Conservation (phyloP, 2,329 filamentous ascomycete species). For the Teratosphaeria epicoccoides region DNA sequence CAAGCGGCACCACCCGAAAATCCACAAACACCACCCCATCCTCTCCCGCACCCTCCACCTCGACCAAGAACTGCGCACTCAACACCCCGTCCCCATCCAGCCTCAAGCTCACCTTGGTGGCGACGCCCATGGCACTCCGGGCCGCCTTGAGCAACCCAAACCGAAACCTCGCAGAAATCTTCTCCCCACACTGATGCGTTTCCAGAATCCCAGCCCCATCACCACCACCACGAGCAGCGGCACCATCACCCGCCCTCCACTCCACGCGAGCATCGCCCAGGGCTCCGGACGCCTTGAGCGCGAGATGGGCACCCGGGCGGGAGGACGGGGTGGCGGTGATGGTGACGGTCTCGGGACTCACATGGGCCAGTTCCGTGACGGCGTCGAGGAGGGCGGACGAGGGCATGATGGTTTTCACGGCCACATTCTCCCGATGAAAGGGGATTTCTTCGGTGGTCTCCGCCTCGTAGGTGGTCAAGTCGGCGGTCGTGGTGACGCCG, state of each 20-base stretch:
- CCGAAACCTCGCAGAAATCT: conserved; percentile 63
- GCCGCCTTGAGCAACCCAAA: conserved; percentile 80
- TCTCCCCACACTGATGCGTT: conserved; percentile 55
- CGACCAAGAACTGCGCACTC: conserved; percentile 93
- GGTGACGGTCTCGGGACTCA: conserved; percentile 48
- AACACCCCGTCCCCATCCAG: conserved; percentile 83
- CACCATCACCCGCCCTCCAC: conserved; percentile 32
- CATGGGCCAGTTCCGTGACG: conserved; percentile 55
- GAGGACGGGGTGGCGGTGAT: conserved; percentile 36
- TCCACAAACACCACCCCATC: conserved; percentile 60
- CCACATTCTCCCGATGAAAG: conserved; percentile 66
- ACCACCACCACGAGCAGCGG: neutral
- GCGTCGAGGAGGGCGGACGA: conserved; percentile 62
- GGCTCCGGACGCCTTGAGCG: conserved; percentile 55
- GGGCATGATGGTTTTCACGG: conserved; percentile 93
- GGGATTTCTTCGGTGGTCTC: conserved; percentile 62
- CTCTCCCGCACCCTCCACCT: conserved; percentile 47
- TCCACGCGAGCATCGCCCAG: conserved; percentile 52
- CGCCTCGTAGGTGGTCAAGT: conserved; percentile 66
- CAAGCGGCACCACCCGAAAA: conserved; percentile 69
- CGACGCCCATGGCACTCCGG: conserved; percentile 81
- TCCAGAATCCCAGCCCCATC: conserved; percentile 48
- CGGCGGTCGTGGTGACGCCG: conserved; percentile 78
- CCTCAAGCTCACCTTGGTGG: conserved; percentile 83
- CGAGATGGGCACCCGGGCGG: conserved; percentile 50